Evolutionary conservation across 768 basidiomycete species (phyloP).

Genomic region (Rhizopogon roseolus): DNA sequence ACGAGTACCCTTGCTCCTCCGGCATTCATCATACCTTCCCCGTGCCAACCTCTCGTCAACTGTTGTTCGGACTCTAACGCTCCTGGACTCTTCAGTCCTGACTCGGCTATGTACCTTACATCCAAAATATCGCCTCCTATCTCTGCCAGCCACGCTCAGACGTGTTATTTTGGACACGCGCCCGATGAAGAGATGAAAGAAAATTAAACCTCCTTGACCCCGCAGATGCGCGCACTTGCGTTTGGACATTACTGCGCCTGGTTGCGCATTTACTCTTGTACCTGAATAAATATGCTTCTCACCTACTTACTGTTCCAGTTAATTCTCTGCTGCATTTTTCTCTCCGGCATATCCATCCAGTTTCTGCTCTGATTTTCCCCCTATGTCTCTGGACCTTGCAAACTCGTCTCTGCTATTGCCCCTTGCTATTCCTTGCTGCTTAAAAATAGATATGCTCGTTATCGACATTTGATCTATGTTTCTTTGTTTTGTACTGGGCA

Average conservation of each 20-base stretch:
- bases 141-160: slow-evolving; percentile 8
- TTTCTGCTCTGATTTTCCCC: not conserved
- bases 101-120: slow-evolving; percentile 7
- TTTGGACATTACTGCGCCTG: not conserved
- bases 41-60: slow-evolving; percentile 15
- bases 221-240: not conserved
- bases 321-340: slow-evolving; percentile 1
- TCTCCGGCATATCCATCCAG: not conserved
- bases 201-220: slow-evolving; percentile 2
- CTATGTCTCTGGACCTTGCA: not conserved
- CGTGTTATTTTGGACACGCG: not conserved
- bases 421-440: not conserved
- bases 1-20: slow-evolving; percentile 13
- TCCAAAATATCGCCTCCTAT: slow-evolving; percentile 7
- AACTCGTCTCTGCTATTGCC: not conserved
- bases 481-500: not conserved
- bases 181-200: slow-evolving; percentile 19
- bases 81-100: slow-evolving; percentile 6
- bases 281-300: not conserved
- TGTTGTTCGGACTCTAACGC: slow-evolving; percentile 3
- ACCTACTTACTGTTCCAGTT: not conserved
- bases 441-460: not conserved
- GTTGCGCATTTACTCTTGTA: not conserved
- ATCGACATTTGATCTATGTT: not conserved
- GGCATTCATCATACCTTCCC: slow-evolving; percentile 9